Evolutionary conservation across 164 flowering plant genomes (phyloP).

Genomic region (Kingdonia uniflora): DNA sequence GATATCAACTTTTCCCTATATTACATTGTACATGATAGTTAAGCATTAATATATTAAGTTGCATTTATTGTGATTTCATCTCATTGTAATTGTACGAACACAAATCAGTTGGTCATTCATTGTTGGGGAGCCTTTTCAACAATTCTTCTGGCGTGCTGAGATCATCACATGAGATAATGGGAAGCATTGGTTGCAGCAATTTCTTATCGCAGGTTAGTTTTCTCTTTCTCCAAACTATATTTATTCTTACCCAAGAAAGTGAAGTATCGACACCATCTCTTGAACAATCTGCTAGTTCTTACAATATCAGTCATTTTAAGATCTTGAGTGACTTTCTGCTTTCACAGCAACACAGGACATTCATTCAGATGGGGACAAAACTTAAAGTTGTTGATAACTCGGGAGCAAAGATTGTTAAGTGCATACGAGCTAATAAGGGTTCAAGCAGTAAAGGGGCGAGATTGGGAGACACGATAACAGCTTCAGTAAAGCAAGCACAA

Average conservation of each 20-base stretch:
- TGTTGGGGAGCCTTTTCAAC: slow-evolving; percentile 36
- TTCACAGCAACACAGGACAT: slow-evolving; percentile 61
- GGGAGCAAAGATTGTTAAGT: slow-evolving; percentile 71
- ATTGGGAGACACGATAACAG: slow-evolving; percentile 78
- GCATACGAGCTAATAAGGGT: slow-evolving; percentile 75
- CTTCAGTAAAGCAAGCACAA: slow-evolving; percentile 82
- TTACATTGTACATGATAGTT: too few species aligned
- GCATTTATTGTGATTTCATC: too few species aligned
- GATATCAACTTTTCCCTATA: too few species aligned
- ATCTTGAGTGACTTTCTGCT: not conserved
- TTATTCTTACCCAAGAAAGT: not conserved
- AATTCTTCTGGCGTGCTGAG: slow-evolving; percentile 17
- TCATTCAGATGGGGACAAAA: slow-evolving; percentile 87
- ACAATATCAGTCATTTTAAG: not conserved
- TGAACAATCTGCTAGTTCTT: not conserved
- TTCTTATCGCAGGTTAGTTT: slow-evolving; percentile 45
- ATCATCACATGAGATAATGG: slow-evolving; percentile 19
- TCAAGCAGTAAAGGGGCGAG: slow-evolving; percentile 62
- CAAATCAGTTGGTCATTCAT: slow-evolving; percentile 39
- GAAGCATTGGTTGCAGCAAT: slow-evolving; percentile 14
- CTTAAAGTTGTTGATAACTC: slow-evolving; percentile 91
- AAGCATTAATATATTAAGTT: too few species aligned
- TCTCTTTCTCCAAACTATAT: not conserved
- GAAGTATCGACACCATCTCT: too few species aligned
- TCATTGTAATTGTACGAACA: too few species aligned